Evolutionary conservation across 2,329 filamentous ascomycete genomes (phyloP).

Genomic region (Diaporthe sp.): DNA sequence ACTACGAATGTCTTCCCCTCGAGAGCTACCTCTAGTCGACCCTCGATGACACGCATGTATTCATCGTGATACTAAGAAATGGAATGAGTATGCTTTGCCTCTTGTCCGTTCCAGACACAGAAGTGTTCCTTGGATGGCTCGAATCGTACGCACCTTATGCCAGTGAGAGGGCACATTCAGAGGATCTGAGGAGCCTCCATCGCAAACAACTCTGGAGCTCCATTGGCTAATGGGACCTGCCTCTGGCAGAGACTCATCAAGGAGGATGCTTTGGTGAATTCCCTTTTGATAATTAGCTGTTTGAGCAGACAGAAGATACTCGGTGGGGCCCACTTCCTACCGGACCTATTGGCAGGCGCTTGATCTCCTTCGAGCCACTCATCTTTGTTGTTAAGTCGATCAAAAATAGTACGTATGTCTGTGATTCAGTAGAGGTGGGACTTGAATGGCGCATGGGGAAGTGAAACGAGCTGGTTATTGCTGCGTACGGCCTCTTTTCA

Average conservation of each 20-base stretch:
- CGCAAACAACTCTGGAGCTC: not conserved
- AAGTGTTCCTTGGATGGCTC: not conserved
- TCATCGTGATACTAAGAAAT: not conserved
- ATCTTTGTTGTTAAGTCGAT: not conserved
- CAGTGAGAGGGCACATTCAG: not conserved
- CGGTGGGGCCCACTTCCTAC: not conserved
- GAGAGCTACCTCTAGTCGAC: not conserved
- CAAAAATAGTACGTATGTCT: not conserved
- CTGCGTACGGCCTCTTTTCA: not conserved
- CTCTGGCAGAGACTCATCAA: not conserved
- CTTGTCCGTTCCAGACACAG: not conserved
- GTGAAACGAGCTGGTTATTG: not conserved
- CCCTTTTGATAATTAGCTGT: not conserved
- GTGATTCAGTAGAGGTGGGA: not conserved
- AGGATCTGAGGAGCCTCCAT: not conserved
- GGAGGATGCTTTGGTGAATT: not conserved
- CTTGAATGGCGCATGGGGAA: not conserved
- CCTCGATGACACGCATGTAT: not conserved
- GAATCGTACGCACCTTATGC: not conserved
- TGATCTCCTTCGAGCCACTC: not conserved
- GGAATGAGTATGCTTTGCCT: not conserved
- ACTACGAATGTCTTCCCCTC: not conserved
- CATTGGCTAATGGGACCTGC: not conserved
- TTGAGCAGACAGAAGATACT: not conserved
- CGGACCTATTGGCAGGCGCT: not conserved